A percentile compares a stretch with the other conserved stretches of the same genome.
phyloP scores from a whole-genome alignment of 2,329 filamentous ascomycete genomes.

The Arthrobotrys musiformis region DNA sequence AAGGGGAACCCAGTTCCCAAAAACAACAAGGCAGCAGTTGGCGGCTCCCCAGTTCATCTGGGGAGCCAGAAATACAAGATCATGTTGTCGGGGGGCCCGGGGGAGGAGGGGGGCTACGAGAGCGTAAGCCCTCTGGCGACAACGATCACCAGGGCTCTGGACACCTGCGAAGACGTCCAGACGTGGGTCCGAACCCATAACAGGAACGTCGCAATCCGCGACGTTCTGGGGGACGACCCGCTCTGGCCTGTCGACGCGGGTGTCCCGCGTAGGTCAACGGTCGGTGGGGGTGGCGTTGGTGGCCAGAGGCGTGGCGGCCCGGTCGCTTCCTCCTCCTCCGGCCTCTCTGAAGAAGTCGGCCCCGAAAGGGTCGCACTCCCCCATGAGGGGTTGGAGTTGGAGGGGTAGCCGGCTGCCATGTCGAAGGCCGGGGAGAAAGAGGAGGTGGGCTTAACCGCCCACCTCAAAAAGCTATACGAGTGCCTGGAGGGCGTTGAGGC shows the following conservation, averaged over 20 bases:
- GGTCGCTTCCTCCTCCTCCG: too few relatives aligned
- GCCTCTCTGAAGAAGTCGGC: too few relatives aligned
- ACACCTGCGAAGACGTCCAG: constrained; percentile 33
- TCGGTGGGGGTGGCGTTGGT: too few relatives aligned
- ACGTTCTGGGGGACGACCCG: constrained; percentile 1
- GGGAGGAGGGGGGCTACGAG: background rate
- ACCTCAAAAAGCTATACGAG: constrained; percentile 30
- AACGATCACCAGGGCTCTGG: constrained; percentile 5
- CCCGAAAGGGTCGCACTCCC: background rate
- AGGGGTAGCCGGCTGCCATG: background rate
- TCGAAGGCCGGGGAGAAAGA: constrained; percentile 13
- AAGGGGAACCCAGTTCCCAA: background rate
- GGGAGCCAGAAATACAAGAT: constrained; percentile 40
- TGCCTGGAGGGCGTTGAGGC: constrained; percentile 23
- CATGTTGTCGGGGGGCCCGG: background rate
- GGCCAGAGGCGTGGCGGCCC: too few relatives aligned
- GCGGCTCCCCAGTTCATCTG: constrained; percentile 15
- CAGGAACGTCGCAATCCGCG: background rate
- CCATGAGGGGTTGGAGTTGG: background rate
- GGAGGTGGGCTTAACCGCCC: constrained; percentile 23
- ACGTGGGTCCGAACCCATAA: constrained; percentile 10
- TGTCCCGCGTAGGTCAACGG: background rate
- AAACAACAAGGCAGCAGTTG: background rate
- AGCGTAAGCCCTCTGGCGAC: background rate
- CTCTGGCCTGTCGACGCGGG: background rate